phyloP scores from a whole-genome alignment of 768 basidiomycete genomes.

The Nevesoporus exiguus region DNA sequence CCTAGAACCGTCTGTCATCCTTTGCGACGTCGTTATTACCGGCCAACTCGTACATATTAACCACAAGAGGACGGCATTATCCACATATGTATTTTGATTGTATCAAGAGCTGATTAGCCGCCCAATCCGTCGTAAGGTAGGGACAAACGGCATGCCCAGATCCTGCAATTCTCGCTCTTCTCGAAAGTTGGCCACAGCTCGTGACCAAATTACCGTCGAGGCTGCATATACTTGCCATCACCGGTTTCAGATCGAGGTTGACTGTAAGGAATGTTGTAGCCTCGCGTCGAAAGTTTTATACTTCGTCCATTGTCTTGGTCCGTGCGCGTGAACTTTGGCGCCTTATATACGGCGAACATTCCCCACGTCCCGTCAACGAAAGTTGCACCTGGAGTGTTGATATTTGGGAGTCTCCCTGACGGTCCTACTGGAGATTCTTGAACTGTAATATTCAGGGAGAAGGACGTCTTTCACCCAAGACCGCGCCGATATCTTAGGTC shows the following conservation, averaged over 20 bases:
- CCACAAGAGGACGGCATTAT: background rate
- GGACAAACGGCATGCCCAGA: constrained; percentile 73
- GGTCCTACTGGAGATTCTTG: constrained; percentile 48
- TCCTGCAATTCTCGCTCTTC: constrained; percentile 47
- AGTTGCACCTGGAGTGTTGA: constrained; percentile 70
- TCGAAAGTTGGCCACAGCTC: constrained; percentile 35
- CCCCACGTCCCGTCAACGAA: constrained; percentile 41
- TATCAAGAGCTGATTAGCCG: constrained; percentile 74
- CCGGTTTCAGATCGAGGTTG: constrained; percentile 39
- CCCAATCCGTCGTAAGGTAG: constrained; percentile 40
- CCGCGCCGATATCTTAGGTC: constrained; percentile 49
- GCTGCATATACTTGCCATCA: constrained; percentile 23
- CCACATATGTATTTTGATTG: constrained; percentile 25
- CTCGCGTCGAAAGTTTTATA: constrained; percentile 30
- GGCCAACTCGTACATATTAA: constrained; percentile 1
- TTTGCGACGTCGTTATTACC: background rate
- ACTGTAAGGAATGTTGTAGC: constrained; percentile 33
- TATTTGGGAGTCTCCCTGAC: constrained; percentile 59
- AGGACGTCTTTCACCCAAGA: constrained; percentile 61
- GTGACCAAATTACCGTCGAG: constrained; percentile 22
- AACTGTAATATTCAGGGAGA: constrained; percentile 58
- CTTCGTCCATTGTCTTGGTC: constrained; percentile 35
- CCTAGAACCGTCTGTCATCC: background rate
- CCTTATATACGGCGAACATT: constrained; percentile 4
- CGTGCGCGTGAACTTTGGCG: constrained; percentile 43